Evolutionary conservation across 108 stramenopile genomes (phyloP).

Genomic region (Discostella pseudostelligera): DNA sequence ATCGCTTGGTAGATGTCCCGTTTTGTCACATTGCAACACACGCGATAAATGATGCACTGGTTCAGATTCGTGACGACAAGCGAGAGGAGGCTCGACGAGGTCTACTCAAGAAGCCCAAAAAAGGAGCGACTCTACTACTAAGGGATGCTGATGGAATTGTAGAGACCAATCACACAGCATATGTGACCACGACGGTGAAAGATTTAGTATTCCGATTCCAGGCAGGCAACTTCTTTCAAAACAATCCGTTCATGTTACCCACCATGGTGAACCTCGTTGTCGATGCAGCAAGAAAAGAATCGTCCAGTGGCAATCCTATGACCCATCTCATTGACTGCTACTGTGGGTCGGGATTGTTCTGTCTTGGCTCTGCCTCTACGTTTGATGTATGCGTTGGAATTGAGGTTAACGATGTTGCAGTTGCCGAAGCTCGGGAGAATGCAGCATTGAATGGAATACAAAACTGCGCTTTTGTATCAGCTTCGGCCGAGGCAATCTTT

Average conservation of each 20-base stretch:
- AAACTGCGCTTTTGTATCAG: constrained; percentile 83
- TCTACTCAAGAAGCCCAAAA: constrained; percentile 51
- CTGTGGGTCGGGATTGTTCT: constrained; percentile 96
- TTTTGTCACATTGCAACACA: constrained; percentile 93
- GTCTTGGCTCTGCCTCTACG: constrained; percentile 62
- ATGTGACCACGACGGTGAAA: constrained; percentile 73
- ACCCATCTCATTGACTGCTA: constrained; percentile 93
- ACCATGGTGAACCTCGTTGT: constrained; percentile 92
- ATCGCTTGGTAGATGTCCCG: constrained; percentile 87
- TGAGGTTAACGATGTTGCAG: constrained; percentile 88
- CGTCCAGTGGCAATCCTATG: constrained; percentile 27
- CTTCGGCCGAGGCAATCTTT: constrained; percentile 92
- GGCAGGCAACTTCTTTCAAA: constrained; percentile 98
- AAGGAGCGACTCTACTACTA: constrained; percentile 90
- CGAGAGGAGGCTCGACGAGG: constrained; percentile 44
- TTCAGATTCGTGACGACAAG: constrained; percentile 54
- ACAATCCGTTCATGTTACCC: constrained; percentile 92
- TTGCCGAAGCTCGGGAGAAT: constrained; percentile 77
- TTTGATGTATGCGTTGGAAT: constrained; percentile 92
- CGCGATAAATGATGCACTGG: constrained; percentile 83
- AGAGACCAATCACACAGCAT: constrained; percentile 79
- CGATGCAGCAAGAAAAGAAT: constrained; percentile 49
- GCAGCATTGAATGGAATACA: constrained; percentile 77
- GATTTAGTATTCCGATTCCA: constrained; percentile 73
- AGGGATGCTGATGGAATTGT: constrained; percentile 80